A percentile compares a stretch with the other conserved stretches of the same genome.
Conservation (phyloP, 164 flowering plant species). For the Liquidambar formosana region DNA sequence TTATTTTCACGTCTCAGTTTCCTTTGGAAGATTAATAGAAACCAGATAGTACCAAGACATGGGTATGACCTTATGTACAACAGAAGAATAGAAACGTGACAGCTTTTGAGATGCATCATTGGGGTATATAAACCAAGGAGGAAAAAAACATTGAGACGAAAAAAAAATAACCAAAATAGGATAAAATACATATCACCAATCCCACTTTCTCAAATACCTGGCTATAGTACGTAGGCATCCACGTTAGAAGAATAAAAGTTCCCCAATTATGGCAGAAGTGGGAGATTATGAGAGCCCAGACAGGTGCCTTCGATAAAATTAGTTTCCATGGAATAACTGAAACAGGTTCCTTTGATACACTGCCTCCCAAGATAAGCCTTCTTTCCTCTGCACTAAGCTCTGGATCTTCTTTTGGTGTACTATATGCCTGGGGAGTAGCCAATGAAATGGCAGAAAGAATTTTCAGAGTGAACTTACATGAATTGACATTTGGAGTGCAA, state of each 20-base stretch:
- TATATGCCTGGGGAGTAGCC: constrained; percentile 61
- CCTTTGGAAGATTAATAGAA: too few species aligned
- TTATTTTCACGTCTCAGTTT: too few species aligned
- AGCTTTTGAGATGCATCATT: too few species aligned
- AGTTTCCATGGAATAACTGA: constrained; percentile 86
- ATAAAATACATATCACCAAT: background rate
- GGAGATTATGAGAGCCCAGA: constrained; percentile 96
- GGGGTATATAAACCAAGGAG: too few species aligned
- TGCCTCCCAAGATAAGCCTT: constrained; percentile 64
- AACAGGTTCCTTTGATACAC: constrained; percentile 76
- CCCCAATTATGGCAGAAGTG: constrained; percentile 99
- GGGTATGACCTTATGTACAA: too few species aligned
- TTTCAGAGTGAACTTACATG: background rate
- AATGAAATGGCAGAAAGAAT: constrained; percentile 1
- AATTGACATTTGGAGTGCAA: constrained; percentile 3
- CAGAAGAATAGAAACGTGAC: too few species aligned
- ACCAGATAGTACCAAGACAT: too few species aligned
- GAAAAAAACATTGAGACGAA: background rate
- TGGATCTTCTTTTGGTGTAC: constrained; percentile 89
- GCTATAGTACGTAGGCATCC: constrained; percentile 99
- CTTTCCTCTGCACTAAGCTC: constrained; percentile 64
- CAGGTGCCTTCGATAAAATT: constrained; percentile 89
- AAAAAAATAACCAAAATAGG: background rate
- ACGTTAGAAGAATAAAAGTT: constrained; percentile 93
- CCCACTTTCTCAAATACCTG: constrained; percentile 53